phyloP scores from a whole-genome alignment of 1,284 basidiomycete species.

The Ceratobasidium sp. region DNA sequence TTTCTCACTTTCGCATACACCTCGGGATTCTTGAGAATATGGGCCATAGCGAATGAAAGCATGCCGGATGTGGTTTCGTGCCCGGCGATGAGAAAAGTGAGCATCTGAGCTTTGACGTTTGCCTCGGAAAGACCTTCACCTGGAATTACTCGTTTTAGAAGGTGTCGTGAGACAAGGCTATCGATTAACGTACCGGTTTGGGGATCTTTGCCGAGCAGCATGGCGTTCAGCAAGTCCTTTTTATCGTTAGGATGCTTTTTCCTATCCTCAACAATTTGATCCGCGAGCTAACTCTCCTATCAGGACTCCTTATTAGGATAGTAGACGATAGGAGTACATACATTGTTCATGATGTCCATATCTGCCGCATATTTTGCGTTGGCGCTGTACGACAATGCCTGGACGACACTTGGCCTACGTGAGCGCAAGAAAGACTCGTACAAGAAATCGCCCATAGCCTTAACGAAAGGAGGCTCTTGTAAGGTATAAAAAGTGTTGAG shows the following conservation, averaged over 20 bases:
- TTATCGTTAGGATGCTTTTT: constrained; percentile 49
- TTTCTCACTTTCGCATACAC: constrained; percentile 52
- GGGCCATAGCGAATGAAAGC: constrained; percentile 53
- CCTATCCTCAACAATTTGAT: constrained; percentile 49
- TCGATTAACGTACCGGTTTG: constrained; percentile 49
- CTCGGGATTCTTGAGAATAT: constrained; percentile 52
- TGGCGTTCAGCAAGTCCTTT: constrained; percentile 54
- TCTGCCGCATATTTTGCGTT: constrained; percentile 49
- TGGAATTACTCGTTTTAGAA: not conserved
- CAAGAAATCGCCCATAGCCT: constrained; percentile 50
- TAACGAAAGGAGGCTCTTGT: constrained; percentile 52
- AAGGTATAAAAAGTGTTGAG: constrained; percentile 53
- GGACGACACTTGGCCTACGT: constrained; percentile 47
- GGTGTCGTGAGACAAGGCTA: not conserved
- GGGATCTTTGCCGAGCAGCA: constrained; percentile 54
- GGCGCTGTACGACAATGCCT: constrained; percentile 43
- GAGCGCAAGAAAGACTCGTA: constrained; percentile 47
- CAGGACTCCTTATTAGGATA: not conserved
- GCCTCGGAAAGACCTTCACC: constrained; percentile 52
- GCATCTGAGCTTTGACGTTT: constrained; percentile 52
- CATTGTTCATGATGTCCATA: constrained; percentile 49
- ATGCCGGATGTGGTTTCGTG: constrained; percentile 54
- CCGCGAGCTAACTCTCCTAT: constrained; percentile 12
- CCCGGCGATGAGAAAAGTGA: constrained; percentile 57
- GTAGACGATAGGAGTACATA: constrained; percentile 30